These are phyloP conservation scores for Aquilaria agallochum DNA, from an alignment of 441 rosid genomes.

Conservation along the genomic window DNA sequence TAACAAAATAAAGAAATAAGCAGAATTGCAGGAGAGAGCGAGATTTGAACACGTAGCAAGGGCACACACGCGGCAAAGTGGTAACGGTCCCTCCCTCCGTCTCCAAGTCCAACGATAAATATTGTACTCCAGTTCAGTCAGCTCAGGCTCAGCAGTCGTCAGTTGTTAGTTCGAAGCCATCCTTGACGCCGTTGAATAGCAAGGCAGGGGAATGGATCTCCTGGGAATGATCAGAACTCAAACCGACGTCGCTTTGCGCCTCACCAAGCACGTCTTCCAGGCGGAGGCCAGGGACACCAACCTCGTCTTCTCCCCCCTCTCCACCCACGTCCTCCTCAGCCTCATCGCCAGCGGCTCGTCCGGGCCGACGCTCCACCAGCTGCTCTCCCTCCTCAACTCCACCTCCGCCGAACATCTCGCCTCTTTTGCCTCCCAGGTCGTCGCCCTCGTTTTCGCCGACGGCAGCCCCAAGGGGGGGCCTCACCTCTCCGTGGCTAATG, in stretches of 20 bases:
- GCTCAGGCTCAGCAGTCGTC: too few species aligned
- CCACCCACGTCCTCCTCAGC: slow-evolving; percentile 69
- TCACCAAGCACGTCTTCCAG: slow-evolving; percentile 38
- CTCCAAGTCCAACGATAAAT: too few species aligned
- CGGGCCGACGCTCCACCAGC: slow-evolving; percentile 61
- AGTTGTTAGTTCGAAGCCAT: too few species aligned
- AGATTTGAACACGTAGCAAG: too few species aligned
- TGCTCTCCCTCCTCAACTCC: slow-evolving; percentile 72
- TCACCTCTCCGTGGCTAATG: slow-evolving; percentile 50
- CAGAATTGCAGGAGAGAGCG: too few species aligned
- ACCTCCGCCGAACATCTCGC: slow-evolving; percentile 52
- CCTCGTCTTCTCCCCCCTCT: slow-evolving; percentile 76
- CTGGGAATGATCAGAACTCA: slow-evolving; percentile 44
- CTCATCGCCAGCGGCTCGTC: slow-evolving; percentile 66
- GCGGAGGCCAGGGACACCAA: slow-evolving; percentile 40
- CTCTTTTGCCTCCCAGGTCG: slow-evolving; percentile 55
- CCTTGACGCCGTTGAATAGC: too few species aligned
- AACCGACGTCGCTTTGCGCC: slow-evolving; percentile 45
- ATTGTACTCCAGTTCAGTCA: too few species aligned
- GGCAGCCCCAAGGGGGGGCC: slow-evolving; percentile 68
- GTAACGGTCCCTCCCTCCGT: too few species aligned
- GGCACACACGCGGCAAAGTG: too few species aligned
- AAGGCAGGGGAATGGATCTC: slow-evolving; percentile 40
- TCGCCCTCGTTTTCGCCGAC: slow-evolving; percentile 62
- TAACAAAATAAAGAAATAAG: too few species aligned